Conservation (phyloP, 1,284 basidiomycete species). For the Cystobasidium sp. region DNA sequence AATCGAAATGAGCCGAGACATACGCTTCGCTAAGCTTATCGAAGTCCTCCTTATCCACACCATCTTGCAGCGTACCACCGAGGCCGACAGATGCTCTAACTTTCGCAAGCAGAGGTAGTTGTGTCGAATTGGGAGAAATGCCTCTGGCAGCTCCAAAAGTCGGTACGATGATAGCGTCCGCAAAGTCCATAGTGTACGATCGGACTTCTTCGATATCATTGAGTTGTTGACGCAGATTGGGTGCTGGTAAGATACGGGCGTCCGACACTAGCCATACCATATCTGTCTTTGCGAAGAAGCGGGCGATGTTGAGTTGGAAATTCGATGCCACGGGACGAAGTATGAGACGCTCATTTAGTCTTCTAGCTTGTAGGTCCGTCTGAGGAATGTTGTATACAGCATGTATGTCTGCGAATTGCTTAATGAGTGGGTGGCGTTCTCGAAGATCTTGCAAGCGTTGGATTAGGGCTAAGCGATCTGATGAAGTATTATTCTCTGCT, state of each 20-base stretch:
- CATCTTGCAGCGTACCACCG: constrained; percentile 20
- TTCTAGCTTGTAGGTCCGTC: constrained; percentile 46
- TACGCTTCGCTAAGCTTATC: constrained; percentile 46
- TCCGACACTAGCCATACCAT: constrained; percentile 54
- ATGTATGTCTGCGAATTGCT: constrained; percentile 53
- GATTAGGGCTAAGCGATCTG: constrained; percentile 41
- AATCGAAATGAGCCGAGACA: constrained; percentile 43
- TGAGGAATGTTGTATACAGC: constrained; percentile 47
- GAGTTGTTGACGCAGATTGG: constrained; percentile 46
- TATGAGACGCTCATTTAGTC: constrained; percentile 52
- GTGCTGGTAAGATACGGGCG: constrained; percentile 50
- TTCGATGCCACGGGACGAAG: constrained; percentile 51
- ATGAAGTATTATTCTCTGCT: constrained; percentile 8
- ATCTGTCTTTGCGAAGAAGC: constrained; percentile 55
- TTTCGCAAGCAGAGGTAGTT: constrained; percentile 43
- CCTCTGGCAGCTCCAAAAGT: constrained; percentile 50
- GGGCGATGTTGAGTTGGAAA: constrained; percentile 54
- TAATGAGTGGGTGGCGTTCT: constrained; percentile 47
- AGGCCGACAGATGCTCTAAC: constrained; percentile 23
- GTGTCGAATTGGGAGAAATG: constrained; percentile 43
- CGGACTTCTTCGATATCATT: constrained; percentile 41
- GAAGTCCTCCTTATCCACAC: constrained; percentile 48
- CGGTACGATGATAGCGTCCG: constrained; percentile 53
- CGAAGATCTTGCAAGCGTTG: constrained; percentile 47
- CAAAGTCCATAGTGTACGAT: constrained; percentile 50